Conservation (phyloP, 2,329 filamentous ascomycete species). For the Scopulariopsis brevicaulis region DNA sequence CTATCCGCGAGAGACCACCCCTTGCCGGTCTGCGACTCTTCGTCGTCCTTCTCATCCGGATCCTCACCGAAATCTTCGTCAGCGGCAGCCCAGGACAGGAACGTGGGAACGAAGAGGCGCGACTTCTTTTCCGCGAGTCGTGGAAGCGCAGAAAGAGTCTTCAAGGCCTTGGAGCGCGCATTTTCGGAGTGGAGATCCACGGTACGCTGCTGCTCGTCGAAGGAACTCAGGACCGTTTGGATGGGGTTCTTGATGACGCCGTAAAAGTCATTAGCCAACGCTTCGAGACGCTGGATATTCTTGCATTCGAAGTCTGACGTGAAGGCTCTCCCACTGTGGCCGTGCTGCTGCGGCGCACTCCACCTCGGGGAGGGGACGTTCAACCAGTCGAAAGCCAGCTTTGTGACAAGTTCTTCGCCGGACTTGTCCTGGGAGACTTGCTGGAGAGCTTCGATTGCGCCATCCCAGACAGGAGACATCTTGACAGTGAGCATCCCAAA, state of each 20-base stretch:
- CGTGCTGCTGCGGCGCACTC: conserved; percentile 28
- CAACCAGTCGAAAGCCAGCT: conserved; percentile 71
- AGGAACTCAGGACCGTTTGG: conserved; percentile 48
- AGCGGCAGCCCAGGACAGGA: conserved; percentile 67
- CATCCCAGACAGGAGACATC: conserved; percentile 79
- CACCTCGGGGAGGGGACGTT: conserved; percentile 42
- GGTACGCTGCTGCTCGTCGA: conserved; percentile 51
- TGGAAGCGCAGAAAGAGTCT: conserved; percentile 63
- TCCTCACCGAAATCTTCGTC: conserved; percentile 28
- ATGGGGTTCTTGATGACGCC: conserved; percentile 38
- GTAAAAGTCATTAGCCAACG: conserved; percentile 37
- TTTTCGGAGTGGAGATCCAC: conserved; percentile 37
- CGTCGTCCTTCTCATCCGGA: conserved; percentile 25
- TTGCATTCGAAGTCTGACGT: conserved; percentile 77
- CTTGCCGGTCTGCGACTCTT: conserved; percentile 33
- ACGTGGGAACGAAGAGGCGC: conserved; percentile 71
- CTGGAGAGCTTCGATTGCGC: conserved; percentile 64
- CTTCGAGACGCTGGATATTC: conserved; percentile 52
- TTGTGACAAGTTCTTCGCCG: conserved; percentile 63
- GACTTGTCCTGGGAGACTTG: conserved; percentile 57
- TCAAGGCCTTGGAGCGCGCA: conserved; percentile 67
- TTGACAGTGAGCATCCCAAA: conserved; percentile 85
- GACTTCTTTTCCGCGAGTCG: conserved; percentile 76
- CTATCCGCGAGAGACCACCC: conserved; percentile 70
- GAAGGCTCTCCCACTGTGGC: conserved; percentile 22